Base-by-base conservation (phyloP, 129 eudicot genomes). In the Scalesia atractyloides region DNA sequence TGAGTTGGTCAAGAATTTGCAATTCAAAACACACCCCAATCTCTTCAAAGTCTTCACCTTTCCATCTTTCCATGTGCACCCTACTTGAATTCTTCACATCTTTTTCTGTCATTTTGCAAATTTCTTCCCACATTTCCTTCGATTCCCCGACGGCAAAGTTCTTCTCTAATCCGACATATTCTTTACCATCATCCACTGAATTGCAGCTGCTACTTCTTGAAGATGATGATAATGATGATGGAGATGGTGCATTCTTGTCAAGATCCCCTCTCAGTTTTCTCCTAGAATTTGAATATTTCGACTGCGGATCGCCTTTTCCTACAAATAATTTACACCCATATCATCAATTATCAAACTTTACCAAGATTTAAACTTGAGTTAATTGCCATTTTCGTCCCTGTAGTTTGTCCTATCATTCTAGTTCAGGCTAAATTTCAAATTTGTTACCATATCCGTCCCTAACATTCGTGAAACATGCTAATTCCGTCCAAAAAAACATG, bases 1-100 rank as follows among this genome's bases (percentile, higher is more conserved):
- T 71, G 79, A 92, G 39, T 18, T 86, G 86, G 47, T 92, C 89
- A 44, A 92, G 86, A 79, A 92, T 86, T 72, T 71, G 73, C 34
- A 68, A 70, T 57, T 76, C 93, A 44, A 88, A 46, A 69, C 52
- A 73, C 66, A 66, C 73, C 69, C 70, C 80, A 48, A 90, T 79
- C 77, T 79, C 84, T 68, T 82, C 61, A 64, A 33, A 56, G 44
- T 84, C 86, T 86, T 73, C 85, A 80, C 67, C 70, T 67, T 82
- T 79, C 76, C 64, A 76, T 60, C 52, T 69, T 43, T 78, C 82
- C 65, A 68, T 77, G 43, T 66, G 53, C 72, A 77, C 53, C 79
- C 82, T 84, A 36, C 60, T 84, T 16, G 83, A 83, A 77, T 86
- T 64, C 59, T 64, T 36, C 73, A 76, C 22, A 49, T 88, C 93